phyloP scores from a whole-genome alignment of 331 rosid genomes.

The Acacia pycnantha region DNA sequence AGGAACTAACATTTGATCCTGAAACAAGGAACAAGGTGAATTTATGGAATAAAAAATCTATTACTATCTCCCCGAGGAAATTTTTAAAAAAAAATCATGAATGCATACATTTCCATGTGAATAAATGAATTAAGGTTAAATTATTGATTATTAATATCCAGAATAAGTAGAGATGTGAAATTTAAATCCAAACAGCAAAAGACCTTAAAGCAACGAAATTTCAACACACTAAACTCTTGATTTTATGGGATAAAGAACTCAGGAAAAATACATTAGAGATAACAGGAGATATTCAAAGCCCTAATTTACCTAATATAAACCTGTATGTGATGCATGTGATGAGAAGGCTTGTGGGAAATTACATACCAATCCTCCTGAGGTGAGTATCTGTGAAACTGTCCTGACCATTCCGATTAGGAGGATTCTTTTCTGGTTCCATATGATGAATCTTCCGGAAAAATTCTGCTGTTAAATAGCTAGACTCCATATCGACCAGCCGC shows the following conservation, averaged over 20 bases:
- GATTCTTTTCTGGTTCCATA: conserved; percentile 69
- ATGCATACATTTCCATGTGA: background rate
- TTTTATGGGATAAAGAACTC: background rate
- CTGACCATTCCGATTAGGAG: conserved; percentile 50
- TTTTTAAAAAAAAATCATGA: background rate
- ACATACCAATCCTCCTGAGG: conserved; percentile 84
- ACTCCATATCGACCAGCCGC: conserved; percentile 98
- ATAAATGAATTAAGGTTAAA: conserved; percentile 9
- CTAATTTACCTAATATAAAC: conserved; percentile 12
- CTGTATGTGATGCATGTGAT: background rate
- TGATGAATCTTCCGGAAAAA: conserved; percentile 87
- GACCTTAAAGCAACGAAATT: background rate
- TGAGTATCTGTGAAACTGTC: conserved; percentile 71
- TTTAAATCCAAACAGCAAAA: conserved; percentile 1
- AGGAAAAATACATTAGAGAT: background rate
- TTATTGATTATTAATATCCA: background rate
- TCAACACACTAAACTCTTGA: background rate
- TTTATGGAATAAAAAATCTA: background rate
- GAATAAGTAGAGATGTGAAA: conserved; percentile 15
- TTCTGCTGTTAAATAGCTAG: conserved; percentile 92
- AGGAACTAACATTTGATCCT: conserved; percentile 88
- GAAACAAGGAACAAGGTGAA: conserved; percentile 36
- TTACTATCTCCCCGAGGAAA: background rate
- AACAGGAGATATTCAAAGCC: background rate
- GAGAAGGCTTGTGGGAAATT: conserved; percentile 27